Percentiles rank a stretch among this genome's conserved stretches.
Evolutionary conservation across 257 asterid species (phyloP).

Genomic region (Buddleja alternifolia): DNA sequence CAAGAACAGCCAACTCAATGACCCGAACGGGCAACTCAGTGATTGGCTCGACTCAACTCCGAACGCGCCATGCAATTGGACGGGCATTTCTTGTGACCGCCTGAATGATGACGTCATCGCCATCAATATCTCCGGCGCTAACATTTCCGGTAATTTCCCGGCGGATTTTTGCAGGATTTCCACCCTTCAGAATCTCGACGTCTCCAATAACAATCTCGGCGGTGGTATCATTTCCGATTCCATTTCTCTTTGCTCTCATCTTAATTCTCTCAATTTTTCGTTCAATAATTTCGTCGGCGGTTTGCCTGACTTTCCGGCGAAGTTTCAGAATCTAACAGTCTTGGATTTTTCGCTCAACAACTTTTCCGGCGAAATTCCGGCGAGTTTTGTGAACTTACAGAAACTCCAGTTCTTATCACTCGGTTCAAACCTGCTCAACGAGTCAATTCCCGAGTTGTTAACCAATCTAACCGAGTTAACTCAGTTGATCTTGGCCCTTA

Average conservation of each 20-base stretch:
- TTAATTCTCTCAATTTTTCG: conserved; percentile 50
- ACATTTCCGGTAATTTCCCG: conserved; percentile 59
- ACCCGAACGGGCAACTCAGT: conserved; percentile 47
- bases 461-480: conserved; percentile 64
- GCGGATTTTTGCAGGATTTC: conserved; percentile 73
- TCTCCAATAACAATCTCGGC: conserved; percentile 49
- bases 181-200: conserved; percentile 52
- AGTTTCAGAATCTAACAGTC: conserved; percentile 48
- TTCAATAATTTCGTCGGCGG: conserved; percentile 59
- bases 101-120: conserved; percentile 46
- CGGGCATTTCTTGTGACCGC: conserved; percentile 58
- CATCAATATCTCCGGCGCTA: conserved; percentile 44
- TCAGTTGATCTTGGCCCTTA: conserved; percentile 46
- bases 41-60: conserved; percentile 53
- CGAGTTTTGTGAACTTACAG: conserved; percentile 53
- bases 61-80: conserved; percentile 73
- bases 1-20: conserved; percentile 52
- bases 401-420: conserved; percentile 53
- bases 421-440: conserved; percentile 58
- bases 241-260: conserved; percentile 60
- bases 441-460: conserved; percentile 66
- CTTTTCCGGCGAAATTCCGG: conserved; percentile 72
- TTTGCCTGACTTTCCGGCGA: conserved; percentile 51
- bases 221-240: conserved; percentile 48
- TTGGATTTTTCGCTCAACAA: conserved; percentile 61